Percentiles rank a stretch among this genome's conserved stretches.
Evolutionary conservation across 306 rosid genomes (phyloP).

Genomic region (Citrullus mucosospermus): DNA sequence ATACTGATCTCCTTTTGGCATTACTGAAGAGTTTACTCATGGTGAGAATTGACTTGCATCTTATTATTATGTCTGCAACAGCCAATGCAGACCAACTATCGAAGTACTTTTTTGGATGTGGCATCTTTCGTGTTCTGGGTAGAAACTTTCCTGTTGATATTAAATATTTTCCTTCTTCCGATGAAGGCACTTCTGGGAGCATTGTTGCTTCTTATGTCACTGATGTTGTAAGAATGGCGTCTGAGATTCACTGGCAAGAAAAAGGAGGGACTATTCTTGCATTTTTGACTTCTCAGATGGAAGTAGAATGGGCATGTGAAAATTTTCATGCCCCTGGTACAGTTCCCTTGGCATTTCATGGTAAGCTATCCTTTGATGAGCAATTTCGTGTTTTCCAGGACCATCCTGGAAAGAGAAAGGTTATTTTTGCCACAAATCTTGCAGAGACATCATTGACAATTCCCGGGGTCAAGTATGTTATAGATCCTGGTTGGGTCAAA

Average conservation of each 20-base stretch:
- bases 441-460: constrained; percentile 94
- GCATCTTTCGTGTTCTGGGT: constrained; percentile 65
- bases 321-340: constrained; percentile 49
- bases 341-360: constrained; percentile 66
- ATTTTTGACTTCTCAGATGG: constrained; percentile 86
- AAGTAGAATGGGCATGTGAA: constrained; percentile 94
- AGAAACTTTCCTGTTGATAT: constrained; percentile 83
- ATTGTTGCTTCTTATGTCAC: constrained; percentile 40
- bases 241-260: constrained; percentile 52
- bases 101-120: constrained; percentile 52
- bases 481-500: constrained; percentile 79
- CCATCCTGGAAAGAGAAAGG: constrained; percentile 60
- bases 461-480: constrained; percentile 89
- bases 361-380: constrained; percentile 70
- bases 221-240: constrained; percentile 60
- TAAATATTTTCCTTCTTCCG: constrained; percentile 41
- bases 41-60: constrained; percentile 45
- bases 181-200: constrained; percentile 21
- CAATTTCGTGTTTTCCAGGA: constrained; percentile 61
- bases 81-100: constrained; percentile 74
- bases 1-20: constrained; percentile 86
- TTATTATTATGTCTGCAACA: constrained; percentile 95
- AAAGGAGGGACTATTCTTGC: constrained; percentile 77
- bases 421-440: constrained; percentile 83
- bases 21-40: constrained; percentile 49